These are phyloP conservation scores for Pseudogymnoascus sp. DNA, from an alignment of 2,329 filamentous ascomycete genomes.

Conservation along the genomic window DNA sequence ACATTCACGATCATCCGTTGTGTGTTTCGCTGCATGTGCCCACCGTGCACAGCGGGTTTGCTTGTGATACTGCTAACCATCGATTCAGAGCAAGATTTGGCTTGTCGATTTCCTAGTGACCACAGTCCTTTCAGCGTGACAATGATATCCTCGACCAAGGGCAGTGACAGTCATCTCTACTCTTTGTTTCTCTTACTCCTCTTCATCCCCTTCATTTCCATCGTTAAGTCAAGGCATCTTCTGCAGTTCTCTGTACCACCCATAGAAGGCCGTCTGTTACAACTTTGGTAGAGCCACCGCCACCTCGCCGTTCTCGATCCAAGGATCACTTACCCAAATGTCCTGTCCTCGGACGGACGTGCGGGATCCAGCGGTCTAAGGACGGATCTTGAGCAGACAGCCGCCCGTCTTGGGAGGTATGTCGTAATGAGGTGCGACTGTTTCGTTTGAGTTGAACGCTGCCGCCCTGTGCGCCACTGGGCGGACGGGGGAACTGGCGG, in stretches of 20 bases:
- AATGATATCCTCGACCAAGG: neutral
- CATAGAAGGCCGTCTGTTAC: conserved; percentile 94
- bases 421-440: conserved; percentile 64
- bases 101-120: neutral
- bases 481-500: conserved; percentile 47
- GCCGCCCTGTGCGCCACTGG: conserved; percentile 40
- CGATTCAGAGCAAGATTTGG: neutral
- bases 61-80: neutral
- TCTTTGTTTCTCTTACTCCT: conserved; percentile 15
- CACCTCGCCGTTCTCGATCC: conserved; percentile 55
- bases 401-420: conserved; percentile 78
- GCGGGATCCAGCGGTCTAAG: conserved; percentile 5
- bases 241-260: conserved; percentile 50
- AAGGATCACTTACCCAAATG: conserved; percentile 24
- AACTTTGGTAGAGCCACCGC: conserved; percentile 91
- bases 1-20: conserved; percentile 22
- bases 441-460: conserved; percentile 97
- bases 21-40: conserved; percentile 8
- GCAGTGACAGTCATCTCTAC: neutral
- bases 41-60: neutral
- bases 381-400: conserved; percentile 58
- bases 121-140: neutral
- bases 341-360: conserved; percentile 11
- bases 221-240: conserved; percentile 87
- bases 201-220: conserved; percentile 22